Conservation (phyloP, 352 stramenopile genomes). For the Phytophthora cryptogea region DNA sequence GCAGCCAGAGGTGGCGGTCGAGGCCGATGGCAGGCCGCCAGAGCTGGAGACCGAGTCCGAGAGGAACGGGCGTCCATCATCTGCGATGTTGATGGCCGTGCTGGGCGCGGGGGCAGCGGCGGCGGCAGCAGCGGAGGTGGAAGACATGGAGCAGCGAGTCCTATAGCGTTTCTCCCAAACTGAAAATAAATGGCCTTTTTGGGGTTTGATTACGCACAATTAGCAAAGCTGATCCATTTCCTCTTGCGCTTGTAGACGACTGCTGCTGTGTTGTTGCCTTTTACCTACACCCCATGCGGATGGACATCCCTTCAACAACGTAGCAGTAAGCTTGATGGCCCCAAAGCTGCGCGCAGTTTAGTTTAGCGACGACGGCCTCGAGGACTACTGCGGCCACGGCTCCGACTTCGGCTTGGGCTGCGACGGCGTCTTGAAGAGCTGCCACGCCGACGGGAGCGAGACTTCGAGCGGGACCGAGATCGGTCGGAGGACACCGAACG, state of each 20-base stretch:
- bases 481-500: constrained; percentile 23
- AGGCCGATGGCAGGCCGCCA: constrained; percentile 2
- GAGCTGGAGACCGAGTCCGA: constrained; percentile 21
- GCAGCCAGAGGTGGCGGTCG: constrained; percentile 21
- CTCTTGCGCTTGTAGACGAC: not conserved
- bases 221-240: not conserved
- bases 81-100: constrained; percentile 33
- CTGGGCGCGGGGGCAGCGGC: constrained; percentile 14
- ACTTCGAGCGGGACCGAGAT: constrained; percentile 32
- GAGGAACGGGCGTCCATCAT: constrained; percentile 27
- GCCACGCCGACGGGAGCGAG: constrained; percentile 28
- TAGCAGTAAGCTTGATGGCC: too few relatives aligned
- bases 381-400: constrained; percentile 18
- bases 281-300: too few relatives aligned
- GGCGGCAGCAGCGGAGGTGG: constrained; percentile 6
- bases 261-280: not conserved
- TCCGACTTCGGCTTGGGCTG: constrained; percentile 36
- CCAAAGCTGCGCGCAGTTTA: constrained; percentile 7
- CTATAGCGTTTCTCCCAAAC: constrained; percentile 3
- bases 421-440: constrained; percentile 32
- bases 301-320: too few relatives aligned
- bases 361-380: constrained; percentile 28
- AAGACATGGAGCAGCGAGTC: constrained; percentile 4
- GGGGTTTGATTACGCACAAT: not conserved
- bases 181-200: constrained; percentile 5